A percentile compares a stretch with the other conserved stretches of the same genome.
phyloP scores from a whole-genome alignment of 345 rosid species.

The Linum trigynum region DNA sequence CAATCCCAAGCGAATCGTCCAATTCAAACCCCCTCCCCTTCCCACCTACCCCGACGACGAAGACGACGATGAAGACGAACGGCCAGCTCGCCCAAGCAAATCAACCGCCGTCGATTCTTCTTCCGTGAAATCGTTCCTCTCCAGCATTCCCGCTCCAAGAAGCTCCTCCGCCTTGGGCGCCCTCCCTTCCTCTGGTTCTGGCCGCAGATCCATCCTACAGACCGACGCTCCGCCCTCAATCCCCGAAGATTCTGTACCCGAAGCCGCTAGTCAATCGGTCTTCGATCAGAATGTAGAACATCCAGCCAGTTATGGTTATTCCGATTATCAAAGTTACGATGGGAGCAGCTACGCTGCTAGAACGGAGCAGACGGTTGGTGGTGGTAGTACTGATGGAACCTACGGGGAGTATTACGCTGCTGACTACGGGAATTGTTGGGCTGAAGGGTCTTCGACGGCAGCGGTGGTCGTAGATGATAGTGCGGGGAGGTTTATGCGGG shows the following conservation, averaged over 20 bases:
- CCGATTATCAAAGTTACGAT: background rate
- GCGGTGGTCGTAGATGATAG: slow-evolving; percentile 28
- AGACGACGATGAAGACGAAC: slow-evolving; percentile 38
- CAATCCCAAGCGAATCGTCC: slow-evolving; percentile 53
- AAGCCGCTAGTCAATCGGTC: slow-evolving; percentile 17
- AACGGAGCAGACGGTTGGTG: slow-evolving; percentile 24
- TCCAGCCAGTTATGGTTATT: slow-evolving; percentile 19
- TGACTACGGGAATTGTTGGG: slow-evolving; percentile 29
- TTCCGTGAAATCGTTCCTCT: slow-evolving; percentile 60
- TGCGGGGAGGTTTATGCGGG: slow-evolving; percentile 25
- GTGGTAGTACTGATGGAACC: slow-evolving; percentile 19
- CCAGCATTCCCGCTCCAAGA: slow-evolving; percentile 68
- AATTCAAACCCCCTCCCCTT: slow-evolving; percentile 52
- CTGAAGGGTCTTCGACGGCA: slow-evolving; percentile 18
- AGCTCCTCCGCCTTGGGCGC: slow-evolving; percentile 58
- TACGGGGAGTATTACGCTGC: slow-evolving; percentile 13
- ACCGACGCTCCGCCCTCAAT: slow-evolving; percentile 27
- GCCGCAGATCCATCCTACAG: slow-evolving; percentile 58
- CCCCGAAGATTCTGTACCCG: slow-evolving; percentile 11
- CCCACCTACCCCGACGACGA: slow-evolving; percentile 21
- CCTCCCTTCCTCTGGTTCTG: slow-evolving; percentile 43
- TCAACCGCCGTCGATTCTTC: slow-evolving; percentile 17
- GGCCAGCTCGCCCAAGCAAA: slow-evolving; percentile 33
- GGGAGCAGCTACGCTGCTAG: slow-evolving; percentile 15
- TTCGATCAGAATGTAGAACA: slow-evolving; percentile 11